Evolutionary conservation across 768 basidiomycete species (phyloP).

Genomic region (Lactarius sp.): DNA sequence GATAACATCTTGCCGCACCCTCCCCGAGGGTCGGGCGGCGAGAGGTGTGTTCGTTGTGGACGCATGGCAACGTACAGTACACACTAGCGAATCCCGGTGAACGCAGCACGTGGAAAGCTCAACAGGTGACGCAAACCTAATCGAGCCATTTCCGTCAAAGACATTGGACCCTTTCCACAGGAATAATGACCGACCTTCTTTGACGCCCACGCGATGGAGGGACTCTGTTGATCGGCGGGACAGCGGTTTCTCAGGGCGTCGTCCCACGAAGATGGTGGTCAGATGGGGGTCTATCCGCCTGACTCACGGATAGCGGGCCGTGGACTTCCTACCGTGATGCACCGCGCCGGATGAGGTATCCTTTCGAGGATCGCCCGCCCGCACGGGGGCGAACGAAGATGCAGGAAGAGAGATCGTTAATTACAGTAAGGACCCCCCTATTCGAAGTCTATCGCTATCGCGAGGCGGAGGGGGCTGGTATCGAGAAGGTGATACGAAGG

Average conservation of each 20-base stretch:
- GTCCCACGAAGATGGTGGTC: constrained; percentile 9
- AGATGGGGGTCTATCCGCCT: constrained; percentile 14
- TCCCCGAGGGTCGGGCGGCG: constrained; percentile 5
- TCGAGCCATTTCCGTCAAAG: not conserved
- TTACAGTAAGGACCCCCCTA: not conserved
- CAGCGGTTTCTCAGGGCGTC: constrained; percentile 13
- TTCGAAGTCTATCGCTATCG: constrained; percentile 15
- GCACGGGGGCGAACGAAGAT: not conserved
- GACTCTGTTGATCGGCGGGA: constrained; percentile 14
- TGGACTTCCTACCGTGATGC: constrained; percentile 5
- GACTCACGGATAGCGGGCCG: constrained; percentile 11
- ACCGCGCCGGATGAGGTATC: not conserved
- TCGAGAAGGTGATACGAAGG: constrained; percentile 10
- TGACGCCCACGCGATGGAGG: not conserved
- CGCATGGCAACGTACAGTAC: not conserved
- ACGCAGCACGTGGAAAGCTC: not conserved
- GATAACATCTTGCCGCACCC: not conserved
- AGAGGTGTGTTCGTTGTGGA: not conserved
- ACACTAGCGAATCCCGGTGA: not conserved
- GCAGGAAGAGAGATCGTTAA: constrained; percentile 1
- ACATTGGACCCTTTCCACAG: not conserved
- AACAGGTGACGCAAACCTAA: not conserved
- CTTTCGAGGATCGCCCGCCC: not conserved
- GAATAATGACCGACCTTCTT: not conserved
- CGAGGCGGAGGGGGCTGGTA: constrained; percentile 1